phyloP scores from a whole-genome alignment of 805 yeast genomes.

The Saccharomycopsis selenospora region DNA sequence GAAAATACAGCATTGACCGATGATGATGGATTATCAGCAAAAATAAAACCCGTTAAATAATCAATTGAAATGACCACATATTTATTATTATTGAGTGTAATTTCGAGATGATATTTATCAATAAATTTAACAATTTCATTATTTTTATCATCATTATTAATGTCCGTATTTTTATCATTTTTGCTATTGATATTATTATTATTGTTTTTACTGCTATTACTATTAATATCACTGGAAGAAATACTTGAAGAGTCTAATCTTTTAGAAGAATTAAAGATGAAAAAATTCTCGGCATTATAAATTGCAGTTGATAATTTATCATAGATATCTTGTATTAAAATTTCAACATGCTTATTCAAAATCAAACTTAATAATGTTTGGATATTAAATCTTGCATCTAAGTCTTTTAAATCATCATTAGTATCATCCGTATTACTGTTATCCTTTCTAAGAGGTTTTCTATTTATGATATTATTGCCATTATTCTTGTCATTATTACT shows the following conservation, averaged over 20 bases:
- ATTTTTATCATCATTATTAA: neutral
- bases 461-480: neutral
- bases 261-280: neutral
- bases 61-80: constrained; percentile 14
- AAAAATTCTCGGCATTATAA: neutral
- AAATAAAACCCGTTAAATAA: constrained; percentile 17
- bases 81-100: constrained; percentile 13
- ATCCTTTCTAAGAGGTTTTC: neutral
- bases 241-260: neutral
- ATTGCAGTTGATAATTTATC: neutral
- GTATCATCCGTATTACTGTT: neutral
- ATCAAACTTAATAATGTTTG: constrained; percentile 15
- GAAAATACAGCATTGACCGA: constrained; percentile 17
- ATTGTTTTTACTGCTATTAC: neutral
- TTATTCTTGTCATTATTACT: neutral
- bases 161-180: neutral
- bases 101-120: constrained; percentile 9
- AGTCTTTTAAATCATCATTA: neutral
- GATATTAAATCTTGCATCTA: constrained; percentile 9
- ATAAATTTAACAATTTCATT: constrained; percentile 3
- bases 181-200: neutral
- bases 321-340: constrained; percentile 10
- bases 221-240: neutral
- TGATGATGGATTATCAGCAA: constrained; percentile 20
- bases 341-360: constrained; percentile 16